Evolutionary conservation across 2,329 filamentous ascomycete genomes (phyloP).

Genomic region (Emergomyces pasteurianus): DNA sequence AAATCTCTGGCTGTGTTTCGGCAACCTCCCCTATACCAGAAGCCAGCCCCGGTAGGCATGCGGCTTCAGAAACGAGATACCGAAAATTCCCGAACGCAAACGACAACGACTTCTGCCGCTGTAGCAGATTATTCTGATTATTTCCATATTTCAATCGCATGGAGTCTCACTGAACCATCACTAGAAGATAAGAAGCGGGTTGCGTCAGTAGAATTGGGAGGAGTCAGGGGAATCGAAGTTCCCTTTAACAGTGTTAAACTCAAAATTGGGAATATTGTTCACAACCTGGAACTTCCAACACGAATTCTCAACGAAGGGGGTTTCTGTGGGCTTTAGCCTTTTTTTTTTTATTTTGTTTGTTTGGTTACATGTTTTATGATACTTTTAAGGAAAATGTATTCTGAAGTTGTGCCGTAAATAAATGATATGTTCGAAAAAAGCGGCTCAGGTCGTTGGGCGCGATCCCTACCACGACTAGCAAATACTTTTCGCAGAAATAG

Average conservation of each 20-base stretch:
- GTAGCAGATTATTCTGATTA: slow-evolving; percentile 37
- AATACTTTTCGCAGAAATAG: no score
- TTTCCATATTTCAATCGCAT: slow-evolving; percentile 86
- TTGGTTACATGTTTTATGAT: neutral
- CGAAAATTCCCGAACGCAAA: neutral
- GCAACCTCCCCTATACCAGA: slow-evolving; percentile 59
- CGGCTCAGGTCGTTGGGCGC: neutral
- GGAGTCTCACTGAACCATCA: slow-evolving; percentile 53
- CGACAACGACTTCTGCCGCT: neutral
- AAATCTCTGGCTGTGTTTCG: slow-evolving; percentile 44
- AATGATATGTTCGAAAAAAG: neutral
- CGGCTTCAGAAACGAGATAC: slow-evolving; percentile 4
- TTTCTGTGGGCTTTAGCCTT: slow-evolving; percentile 9
- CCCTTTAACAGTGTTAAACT: slow-evolving; percentile 53
- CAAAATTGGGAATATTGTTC: slow-evolving; percentile 62
- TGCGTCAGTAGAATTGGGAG: slow-evolving; percentile 14
- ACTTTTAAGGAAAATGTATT: no score
- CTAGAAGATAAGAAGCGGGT: slow-evolving; percentile 28
- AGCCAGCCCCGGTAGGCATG: slow-evolving; percentile 12
- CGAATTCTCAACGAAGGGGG: slow-evolving; percentile 6
- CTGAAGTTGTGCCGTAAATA: neutral
- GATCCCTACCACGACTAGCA: no score
- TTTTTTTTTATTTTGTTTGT: neutral
- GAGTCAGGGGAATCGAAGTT: slow-evolving; percentile 36
- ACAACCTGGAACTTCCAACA: slow-evolving; percentile 20